A percentile compares a stretch with the other conserved stretches of the same genome.
phyloP scores from a whole-genome alignment of 1,139 yeast species.

The Pichia inconspicua region DNA sequence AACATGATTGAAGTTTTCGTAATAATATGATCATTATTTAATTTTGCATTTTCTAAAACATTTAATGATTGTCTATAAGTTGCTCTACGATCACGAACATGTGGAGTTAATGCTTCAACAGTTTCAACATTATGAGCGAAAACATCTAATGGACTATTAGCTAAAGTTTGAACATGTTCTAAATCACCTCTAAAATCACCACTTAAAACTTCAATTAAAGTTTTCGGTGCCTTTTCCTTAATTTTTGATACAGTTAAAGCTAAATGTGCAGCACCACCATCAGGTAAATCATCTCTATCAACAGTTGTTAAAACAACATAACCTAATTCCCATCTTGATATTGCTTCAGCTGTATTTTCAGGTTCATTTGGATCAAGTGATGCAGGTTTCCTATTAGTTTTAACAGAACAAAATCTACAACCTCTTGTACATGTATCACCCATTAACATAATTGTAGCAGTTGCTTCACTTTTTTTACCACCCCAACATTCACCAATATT shows the following conservation, averaged over 20 bases:
- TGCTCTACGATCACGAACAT: constrained; percentile 93
- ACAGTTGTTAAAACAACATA: constrained; percentile 96
- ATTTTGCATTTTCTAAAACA: constrained; percentile 75
- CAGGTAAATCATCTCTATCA: constrained; percentile 89
- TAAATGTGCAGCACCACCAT: constrained; percentile 91
- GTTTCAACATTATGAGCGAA: constrained; percentile 97
- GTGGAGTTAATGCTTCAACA: constrained; percentile 91
- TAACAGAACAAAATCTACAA: constrained; percentile 94
- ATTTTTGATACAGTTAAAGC: constrained; percentile 80
- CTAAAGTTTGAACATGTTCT: constrained; percentile 71
- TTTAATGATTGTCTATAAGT: constrained; percentile 82
- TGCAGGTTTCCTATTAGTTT: constrained; percentile 80
- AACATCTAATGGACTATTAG: constrained; percentile 84
- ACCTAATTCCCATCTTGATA: constrained; percentile 96
- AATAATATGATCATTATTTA: constrained; percentile 61
- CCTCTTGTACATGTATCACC: constrained; percentile 99
- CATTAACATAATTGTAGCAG: constrained; percentile 96
- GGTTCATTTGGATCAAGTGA: constrained; percentile 96
- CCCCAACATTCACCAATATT: constrained; percentile 99
- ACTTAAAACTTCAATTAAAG: constrained; percentile 84
- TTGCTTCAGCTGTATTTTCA: constrained; percentile 95
- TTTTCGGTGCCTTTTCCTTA: constrained; percentile 83
- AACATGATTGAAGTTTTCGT: constrained; percentile 96
- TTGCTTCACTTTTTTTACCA: constrained; percentile 91
- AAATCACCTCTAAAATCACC: constrained; percentile 95